These are phyloP conservation scores for Cucumis melo DNA, from an alignment of 306 rosid species.

Conservation along the genomic window DNA sequence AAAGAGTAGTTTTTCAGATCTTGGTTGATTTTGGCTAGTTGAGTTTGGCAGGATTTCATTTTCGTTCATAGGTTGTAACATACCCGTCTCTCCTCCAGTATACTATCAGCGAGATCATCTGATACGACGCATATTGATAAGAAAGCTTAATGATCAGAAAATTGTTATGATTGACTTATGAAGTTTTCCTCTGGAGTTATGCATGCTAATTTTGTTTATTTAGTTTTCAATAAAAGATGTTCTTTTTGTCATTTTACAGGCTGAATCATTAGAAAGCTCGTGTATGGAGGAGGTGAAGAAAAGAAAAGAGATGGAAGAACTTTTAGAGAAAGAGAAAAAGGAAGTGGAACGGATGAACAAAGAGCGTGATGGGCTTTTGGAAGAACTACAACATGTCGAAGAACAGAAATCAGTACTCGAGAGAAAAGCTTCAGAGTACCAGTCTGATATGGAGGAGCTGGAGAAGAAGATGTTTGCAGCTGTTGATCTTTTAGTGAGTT, in stretches of 20 bases:
- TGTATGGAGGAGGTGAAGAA: slow-evolving; percentile 36
- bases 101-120: not conserved
- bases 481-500: slow-evolving; percentile 59
- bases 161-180: not conserved
- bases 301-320: slow-evolving; percentile 47
- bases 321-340: slow-evolving; percentile 27
- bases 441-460: slow-evolving; percentile 33
- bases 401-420: slow-evolving; percentile 36
- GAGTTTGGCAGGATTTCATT: not conserved
- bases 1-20: not conserved
- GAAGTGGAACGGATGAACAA: slow-evolving; percentile 35
- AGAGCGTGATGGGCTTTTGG: slow-evolving; percentile 24
- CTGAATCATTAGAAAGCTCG: slow-evolving; percentile 34
- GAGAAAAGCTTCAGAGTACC: slow-evolving; percentile 35
- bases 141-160: not conserved
- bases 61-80: not conserved
- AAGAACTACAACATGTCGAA: slow-evolving; percentile 32
- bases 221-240: slow-evolving; percentile 14
- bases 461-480: slow-evolving; percentile 80
- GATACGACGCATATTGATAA: not conserved
- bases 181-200: not conserved
- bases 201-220: not conserved
- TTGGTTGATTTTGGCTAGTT: not conserved
- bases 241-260: slow-evolving; percentile 32
- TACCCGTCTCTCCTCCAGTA: not conserved